Conservation (phyloP, 495 filamentous ascomycete genomes). For the Aspergillus saccharolyticus region DNA sequence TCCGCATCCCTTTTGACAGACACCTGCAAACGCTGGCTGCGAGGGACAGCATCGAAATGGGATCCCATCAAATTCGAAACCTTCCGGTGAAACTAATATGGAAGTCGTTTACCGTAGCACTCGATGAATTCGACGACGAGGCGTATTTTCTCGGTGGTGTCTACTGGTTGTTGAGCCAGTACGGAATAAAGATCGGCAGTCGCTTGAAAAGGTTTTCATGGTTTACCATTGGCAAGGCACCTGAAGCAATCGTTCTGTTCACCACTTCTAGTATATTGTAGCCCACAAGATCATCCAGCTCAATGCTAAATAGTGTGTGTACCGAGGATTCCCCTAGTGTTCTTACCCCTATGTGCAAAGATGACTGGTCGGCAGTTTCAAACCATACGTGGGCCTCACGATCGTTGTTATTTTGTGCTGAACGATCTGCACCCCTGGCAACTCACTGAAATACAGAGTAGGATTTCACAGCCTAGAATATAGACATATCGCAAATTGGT, state of each 20-base stretch:
- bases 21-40: constrained; percentile 2
- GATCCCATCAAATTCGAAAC: not conserved
- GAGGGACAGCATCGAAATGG: not conserved
- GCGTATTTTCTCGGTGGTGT: not conserved
- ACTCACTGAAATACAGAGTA: not conserved
- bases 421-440: not conserved
- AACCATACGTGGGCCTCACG: not conserved
- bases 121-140: no score
- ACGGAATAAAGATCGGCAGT: constrained; percentile 1
- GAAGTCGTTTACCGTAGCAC: no score
- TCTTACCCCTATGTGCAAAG: not conserved
- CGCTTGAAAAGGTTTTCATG: not conserved
- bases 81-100: no score
- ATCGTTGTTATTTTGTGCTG: not conserved
- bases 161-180: not conserved
- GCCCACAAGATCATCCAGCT: no score
- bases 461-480: not conserved
- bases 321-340: not conserved
- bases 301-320: not conserved
- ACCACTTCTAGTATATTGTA: not conserved
- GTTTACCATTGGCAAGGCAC: not conserved
- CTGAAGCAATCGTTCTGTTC: not conserved
- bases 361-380: not conserved
- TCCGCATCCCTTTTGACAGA: constrained; percentile 15
- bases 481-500: not conserved